These are phyloP conservation scores for Mariannaea sp. DNA, from an alignment of 2,329 filamentous ascomycete genomes.

Conservation along the genomic window DNA sequence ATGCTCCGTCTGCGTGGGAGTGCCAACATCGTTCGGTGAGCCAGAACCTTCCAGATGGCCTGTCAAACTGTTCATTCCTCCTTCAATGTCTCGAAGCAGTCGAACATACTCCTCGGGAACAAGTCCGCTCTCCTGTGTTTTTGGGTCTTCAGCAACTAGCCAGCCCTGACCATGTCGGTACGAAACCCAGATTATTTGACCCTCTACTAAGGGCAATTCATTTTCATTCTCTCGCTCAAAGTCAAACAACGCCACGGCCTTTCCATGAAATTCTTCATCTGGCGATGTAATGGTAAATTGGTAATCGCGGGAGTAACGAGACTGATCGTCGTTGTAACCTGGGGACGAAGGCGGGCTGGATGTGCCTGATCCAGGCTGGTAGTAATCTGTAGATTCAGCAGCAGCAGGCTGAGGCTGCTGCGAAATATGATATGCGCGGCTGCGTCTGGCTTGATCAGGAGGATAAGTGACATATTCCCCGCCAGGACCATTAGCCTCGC, in stretches of 20 bases:
- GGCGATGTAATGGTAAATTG: slow-evolving; percentile 94
- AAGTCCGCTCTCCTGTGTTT: slow-evolving; percentile 89
- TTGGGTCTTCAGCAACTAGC: slow-evolving; percentile 95
- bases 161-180: slow-evolving; percentile 96
- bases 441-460: slow-evolving; percentile 64
- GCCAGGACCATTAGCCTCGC: slow-evolving; percentile 74
- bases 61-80: slow-evolving; percentile 76
- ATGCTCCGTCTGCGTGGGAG: slow-evolving; percentile 66
- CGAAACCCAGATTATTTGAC: slow-evolving; percentile 94
- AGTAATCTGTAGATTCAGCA: slow-evolving; percentile 55
- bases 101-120: slow-evolving; percentile 97
- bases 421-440: slow-evolving; percentile 50
- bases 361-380: slow-evolving; percentile 59
- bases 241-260: slow-evolving; percentile 92
- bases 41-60: slow-evolving; percentile 61
- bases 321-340: slow-evolving; percentile 65
- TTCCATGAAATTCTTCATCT: slow-evolving; percentile 97
- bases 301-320: slow-evolving; percentile 87
- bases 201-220: slow-evolving; percentile 88
- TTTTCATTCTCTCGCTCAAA: slow-evolving; percentile 97
- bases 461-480: slow-evolving; percentile 84
- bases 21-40: slow-evolving; percentile 61
- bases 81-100: slow-evolving; percentile 89
- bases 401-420: slow-evolving; percentile 53
- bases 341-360: slow-evolving; percentile 65